Percentiles rank a stretch among this genome's conserved stretches.
phyloP scores from a whole-genome alignment of 192 early-diverging fungal genomes.

The Podila horticola region DNA sequence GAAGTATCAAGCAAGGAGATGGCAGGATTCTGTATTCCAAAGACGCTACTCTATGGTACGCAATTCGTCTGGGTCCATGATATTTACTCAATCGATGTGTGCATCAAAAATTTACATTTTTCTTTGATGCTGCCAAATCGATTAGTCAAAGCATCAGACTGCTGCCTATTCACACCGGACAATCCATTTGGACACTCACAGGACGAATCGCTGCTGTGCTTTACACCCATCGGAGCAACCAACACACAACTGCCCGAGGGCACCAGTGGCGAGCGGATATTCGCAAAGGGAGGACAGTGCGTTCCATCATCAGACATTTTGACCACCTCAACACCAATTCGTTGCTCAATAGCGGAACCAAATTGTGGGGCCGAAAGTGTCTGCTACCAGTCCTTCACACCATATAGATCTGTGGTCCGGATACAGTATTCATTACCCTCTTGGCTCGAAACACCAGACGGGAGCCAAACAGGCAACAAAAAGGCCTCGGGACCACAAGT shows the following conservation, averaged over 20 bases:
- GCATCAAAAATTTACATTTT: no score
- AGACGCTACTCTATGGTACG: slow-evolving; percentile 35
- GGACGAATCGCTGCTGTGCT: slow-evolving; percentile 59
- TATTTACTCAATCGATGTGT: no score
- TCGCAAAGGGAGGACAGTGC: slow-evolving; percentile 26
- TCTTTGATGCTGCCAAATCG: no score
- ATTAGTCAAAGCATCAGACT: slow-evolving; percentile 48
- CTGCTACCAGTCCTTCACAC: slow-evolving; percentile 68
- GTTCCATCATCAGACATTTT: slow-evolving; percentile 56
- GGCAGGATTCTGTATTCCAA: slow-evolving; percentile 52
- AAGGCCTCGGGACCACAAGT: slow-evolving; percentile 39
- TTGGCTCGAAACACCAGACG: slow-evolving; percentile 22
- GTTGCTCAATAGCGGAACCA: slow-evolving; percentile 56
- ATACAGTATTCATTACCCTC: slow-evolving; percentile 59
- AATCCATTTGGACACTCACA: slow-evolving; percentile 65
- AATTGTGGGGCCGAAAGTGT: slow-evolving; percentile 3
- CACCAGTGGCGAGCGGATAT: slow-evolving; percentile 12
- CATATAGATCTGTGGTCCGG: slow-evolving; percentile 62
- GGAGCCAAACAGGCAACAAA: slow-evolving; percentile 4
- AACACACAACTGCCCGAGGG: slow-evolving; percentile 8
- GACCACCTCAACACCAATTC: slow-evolving; percentile 16
- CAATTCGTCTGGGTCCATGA: no score
- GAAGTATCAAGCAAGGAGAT: neutral
- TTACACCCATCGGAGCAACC: slow-evolving; percentile 40
- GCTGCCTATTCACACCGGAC: slow-evolving; percentile 65